Percentiles rank a stretch among this genome's conserved stretches.
phyloP scores from a whole-genome alignment of 768 basidiomycete genomes.

The Tricholoma matsutake region DNA sequence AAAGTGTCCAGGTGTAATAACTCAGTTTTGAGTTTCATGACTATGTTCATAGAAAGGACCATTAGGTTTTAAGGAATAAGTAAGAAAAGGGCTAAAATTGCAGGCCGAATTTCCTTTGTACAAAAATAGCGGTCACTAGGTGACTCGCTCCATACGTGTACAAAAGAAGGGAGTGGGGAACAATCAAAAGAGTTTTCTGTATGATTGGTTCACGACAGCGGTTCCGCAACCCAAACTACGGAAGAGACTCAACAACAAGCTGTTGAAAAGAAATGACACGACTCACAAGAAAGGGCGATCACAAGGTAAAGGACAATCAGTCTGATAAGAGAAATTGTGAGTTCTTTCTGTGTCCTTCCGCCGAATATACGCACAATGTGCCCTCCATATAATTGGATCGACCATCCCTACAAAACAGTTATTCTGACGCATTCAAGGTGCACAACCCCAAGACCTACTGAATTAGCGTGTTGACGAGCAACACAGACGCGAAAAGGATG shows the following conservation, averaged over 20 bases:
- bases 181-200: neutral
- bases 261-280: neutral
- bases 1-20: too few species aligned
- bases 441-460: constrained; percentile 41
- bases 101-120: too few species aligned
- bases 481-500: constrained; percentile 79
- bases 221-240: constrained; percentile 32
- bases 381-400: constrained; percentile 94
- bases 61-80: too few species aligned
- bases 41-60: too few species aligned
- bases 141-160: neutral
- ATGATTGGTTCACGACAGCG: neutral
- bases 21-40: too few species aligned
- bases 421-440: neutral
- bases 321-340: constrained; percentile 40
- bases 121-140: too few species aligned
- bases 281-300: constrained; percentile 76
- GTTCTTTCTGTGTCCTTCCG: constrained; percentile 25
- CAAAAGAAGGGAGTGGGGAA: neutral
- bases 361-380: constrained; percentile 49
- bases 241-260: neutral
- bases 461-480: constrained; percentile 83
- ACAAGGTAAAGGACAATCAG: constrained; percentile 70
- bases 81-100: too few species aligned
- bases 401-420: constrained; percentile 52